Base-by-base conservation (phyloP, 345 rosid species). In the Camelina hispida region DNA sequence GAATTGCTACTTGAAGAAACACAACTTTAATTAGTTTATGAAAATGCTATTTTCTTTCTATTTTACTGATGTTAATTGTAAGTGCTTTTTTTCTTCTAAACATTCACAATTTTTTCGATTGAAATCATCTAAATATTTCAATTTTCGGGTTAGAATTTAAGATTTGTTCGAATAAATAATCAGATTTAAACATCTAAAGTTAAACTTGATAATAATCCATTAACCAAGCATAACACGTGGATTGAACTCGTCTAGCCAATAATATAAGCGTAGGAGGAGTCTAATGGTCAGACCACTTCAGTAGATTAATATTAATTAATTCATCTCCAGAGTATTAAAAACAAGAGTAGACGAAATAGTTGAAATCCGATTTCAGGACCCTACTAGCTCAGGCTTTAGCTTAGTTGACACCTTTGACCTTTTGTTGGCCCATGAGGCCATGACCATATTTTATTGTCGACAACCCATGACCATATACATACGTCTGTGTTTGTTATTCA, bases 351-450 rank as follows among this genome's bases (percentile, higher is more conserved):
- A 30, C 50, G 69, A 30, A 64, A 64, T 64, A 54, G 25, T 64
- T 73, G 57, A 55, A 44, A 8, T 43, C 30, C 17, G 55, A 43
- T 64, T 65, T 2, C 12, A 37, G 25, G 66, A 23, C 78, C 72
- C 66, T 74, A 74, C 72, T 56, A 66, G 72, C 59, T 74, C 50
- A 74, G 70, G 42, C 50, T 57, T 63, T 57, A 47, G 51, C 78
- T 74, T 66, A 46, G 12, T 66, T 66, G 78, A 66, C 78, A 9
- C 46, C 48, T 66, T 66, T 74, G 78, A 73, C 78, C 40, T 65
- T 20, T 34, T 34, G 6, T 56, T 66, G 66, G 72, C 65, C 78
- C 52, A 35, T 46, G 25, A 66, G 17, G 32, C 51, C 42, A 47
- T 47, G 42, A 42, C 66, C 34, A 57, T 57, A 22, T 35, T 4